Percentiles rank a stretch among this genome's conserved stretches.
phyloP scores from a whole-genome alignment of 176 grass and related monocot genomes.

The Cenchrus americanus region DNA sequence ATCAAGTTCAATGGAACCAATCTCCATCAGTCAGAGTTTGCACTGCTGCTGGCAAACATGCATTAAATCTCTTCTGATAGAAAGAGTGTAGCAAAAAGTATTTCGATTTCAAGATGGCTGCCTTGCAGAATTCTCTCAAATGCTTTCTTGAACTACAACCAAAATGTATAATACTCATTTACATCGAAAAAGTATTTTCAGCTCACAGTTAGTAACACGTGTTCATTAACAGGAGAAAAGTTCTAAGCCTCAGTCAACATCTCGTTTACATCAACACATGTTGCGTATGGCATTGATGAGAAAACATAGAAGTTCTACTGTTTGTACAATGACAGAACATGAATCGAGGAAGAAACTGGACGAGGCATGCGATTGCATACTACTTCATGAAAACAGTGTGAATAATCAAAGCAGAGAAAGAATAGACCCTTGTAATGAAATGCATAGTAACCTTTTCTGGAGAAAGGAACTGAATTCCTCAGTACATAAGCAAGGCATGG shows the following conservation, averaged over 20 bases:
- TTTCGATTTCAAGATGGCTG: slow-evolving; percentile 22
- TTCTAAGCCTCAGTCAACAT: slow-evolving; percentile 42
- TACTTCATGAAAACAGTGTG: slow-evolving; percentile 37
- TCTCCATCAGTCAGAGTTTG: not conserved
- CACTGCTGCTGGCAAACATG: not conserved
- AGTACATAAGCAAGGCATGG: slow-evolving; percentile 35
- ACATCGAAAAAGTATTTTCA: slow-evolving; percentile 17
- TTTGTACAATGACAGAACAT: slow-evolving; percentile 41
- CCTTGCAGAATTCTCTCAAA: not conserved
- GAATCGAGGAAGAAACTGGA: slow-evolving; percentile 35
- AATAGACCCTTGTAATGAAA: slow-evolving; percentile 24
- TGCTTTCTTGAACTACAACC: not conserved
- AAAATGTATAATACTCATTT: not conserved
- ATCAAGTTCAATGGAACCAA: not conserved
- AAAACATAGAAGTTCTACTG: slow-evolving; percentile 40
- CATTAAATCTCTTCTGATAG: not conserved
- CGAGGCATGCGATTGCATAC: slow-evolving; percentile 33
- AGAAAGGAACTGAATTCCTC: slow-evolving; percentile 31
- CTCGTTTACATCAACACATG: slow-evolving; percentile 48
- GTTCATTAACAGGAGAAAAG: slow-evolving; percentile 58
- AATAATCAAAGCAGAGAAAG: slow-evolving; percentile 23
- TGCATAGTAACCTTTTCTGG: slow-evolving; percentile 26
- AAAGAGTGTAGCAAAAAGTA: not conserved
- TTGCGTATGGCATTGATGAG: slow-evolving; percentile 38
- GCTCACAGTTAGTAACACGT: slow-evolving; percentile 26